These are phyloP conservation scores for Pichia sp. DNA, from an alignment of 1,139 yeast species.

Conservation along the genomic window DNA sequence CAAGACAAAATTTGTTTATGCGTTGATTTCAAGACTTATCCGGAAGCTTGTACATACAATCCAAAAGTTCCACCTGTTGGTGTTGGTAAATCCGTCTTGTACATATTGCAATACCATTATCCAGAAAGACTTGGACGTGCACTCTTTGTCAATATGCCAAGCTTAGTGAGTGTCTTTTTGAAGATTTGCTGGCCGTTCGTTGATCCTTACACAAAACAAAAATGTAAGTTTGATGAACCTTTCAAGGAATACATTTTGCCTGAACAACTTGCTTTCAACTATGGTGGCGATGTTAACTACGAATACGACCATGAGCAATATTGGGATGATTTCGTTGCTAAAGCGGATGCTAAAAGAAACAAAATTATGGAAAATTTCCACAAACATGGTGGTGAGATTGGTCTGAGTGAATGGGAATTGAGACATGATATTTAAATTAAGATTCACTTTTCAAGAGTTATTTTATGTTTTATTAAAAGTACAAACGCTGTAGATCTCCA, in stretches of 20 bases:
- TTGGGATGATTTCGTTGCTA: slow-evolving; percentile 65
- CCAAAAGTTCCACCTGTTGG: slow-evolving; percentile 76
- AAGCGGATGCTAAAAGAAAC: slow-evolving; percentile 49
- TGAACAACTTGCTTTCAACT: slow-evolving; percentile 46
- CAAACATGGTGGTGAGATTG: slow-evolving; percentile 62
- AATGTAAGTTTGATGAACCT: slow-evolving; percentile 53
- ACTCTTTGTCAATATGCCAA: slow-evolving; percentile 50
- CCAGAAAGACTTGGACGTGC: slow-evolving; percentile 58
- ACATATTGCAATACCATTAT: slow-evolving; percentile 57
- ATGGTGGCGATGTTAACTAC: slow-evolving; percentile 49
- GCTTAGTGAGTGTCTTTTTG: slow-evolving; percentile 51
- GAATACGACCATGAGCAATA: slow-evolving; percentile 72
- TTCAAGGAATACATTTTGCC: slow-evolving; percentile 46
- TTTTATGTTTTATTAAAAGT: background rate
- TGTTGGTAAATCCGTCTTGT: slow-evolving; percentile 66
- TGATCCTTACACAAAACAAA: slow-evolving; percentile 58
- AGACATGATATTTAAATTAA: slow-evolving; percentile 21
- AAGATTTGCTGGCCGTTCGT: slow-evolving; percentile 57
- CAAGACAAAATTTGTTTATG: slow-evolving; percentile 86
- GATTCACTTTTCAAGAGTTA: background rate
- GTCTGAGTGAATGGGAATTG: slow-evolving; percentile 46
- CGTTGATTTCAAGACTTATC: slow-evolving; percentile 77
- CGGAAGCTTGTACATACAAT: slow-evolving; percentile 43
- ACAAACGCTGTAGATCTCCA: too few relatives aligned
- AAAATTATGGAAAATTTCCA: slow-evolving; percentile 57